Evolutionary conservation across 768 basidiomycete genomes (phyloP).

Genomic region (Tremella yokohamensis): DNA sequence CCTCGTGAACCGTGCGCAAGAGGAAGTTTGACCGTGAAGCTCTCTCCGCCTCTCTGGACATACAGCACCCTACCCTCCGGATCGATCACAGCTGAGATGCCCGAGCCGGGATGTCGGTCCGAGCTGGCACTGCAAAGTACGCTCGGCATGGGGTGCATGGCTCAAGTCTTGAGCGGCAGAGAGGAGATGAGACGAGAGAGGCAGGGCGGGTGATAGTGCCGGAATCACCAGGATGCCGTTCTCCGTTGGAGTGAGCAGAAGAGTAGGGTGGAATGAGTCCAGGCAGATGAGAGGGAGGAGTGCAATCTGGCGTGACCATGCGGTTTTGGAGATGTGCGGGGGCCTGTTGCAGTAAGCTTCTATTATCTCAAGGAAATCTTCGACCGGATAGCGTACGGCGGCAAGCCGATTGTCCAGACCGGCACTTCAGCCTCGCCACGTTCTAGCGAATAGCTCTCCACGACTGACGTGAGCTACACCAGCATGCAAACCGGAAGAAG

Average conservation of each 20-base stretch:
- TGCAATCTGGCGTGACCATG: constrained; percentile 14
- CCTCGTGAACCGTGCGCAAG: background rate
- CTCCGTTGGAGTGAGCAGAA: background rate
- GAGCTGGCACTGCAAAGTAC: constrained; percentile 12
- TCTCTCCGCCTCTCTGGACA: constrained; percentile 16
- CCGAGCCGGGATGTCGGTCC: constrained; percentile 3
- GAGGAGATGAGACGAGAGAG: constrained; percentile 11
- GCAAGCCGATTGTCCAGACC: constrained; percentile 11
- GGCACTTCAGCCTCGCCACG: constrained; percentile 7
- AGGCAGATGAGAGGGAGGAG: constrained; percentile 23
- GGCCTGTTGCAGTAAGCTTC: constrained; percentile 8
- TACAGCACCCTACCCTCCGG: constrained; percentile 9
- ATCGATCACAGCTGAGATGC: constrained; percentile 15
- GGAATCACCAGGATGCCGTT: constrained; percentile 14
- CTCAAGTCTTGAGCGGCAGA: constrained; percentile 11
- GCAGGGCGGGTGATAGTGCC: constrained; percentile 4
- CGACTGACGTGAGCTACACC: constrained; percentile 7
- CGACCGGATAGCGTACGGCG: constrained; percentile 12
- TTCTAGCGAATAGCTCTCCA: constrained; percentile 14
- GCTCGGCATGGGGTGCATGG: constrained; percentile 13
- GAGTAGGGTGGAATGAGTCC: constrained; percentile 21
- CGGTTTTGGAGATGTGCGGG: constrained; percentile 9
- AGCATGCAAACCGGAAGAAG: background rate
- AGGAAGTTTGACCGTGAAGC: constrained; percentile 7
- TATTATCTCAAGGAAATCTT: background rate